Evolutionary conservation across 805 yeast species (phyloP), one percentile per base, ranked within the genome.

Genomic region (Pichia thaimueangensis): DNA sequence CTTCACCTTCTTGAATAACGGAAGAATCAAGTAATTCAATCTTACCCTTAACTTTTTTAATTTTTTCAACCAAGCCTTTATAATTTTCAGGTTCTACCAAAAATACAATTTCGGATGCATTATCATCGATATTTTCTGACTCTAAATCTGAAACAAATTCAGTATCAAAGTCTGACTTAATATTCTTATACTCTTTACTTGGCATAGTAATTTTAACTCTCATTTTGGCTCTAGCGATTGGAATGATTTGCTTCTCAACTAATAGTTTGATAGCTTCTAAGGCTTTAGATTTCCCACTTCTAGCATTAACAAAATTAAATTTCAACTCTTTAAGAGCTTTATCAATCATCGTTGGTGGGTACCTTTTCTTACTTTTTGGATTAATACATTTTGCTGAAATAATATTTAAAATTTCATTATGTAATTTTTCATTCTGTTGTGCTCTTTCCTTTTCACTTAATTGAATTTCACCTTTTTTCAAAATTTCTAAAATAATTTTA

Each of bases 161-260:
- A 9, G 25, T 39, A 2, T 33, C 45, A 21, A 55, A 39, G 6
- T 55, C 52, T 7, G 61, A 45, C 51, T 65, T 33, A 57, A 61
- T 35, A 55, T 63, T 42, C 37, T 70, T 69, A 13, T 75, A 74
- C 4, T 74, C 78, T 48, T 81, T 74, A 8, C 73, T 67, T 20
- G 71, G 69, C 36, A 85, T 63, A 0, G 72, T 62, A n/a, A 87
- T 66, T 50, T 80, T 78, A 30, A 93, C 73, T 63, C 86, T 80
- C 98, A 93, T 93, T 54, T 82, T 82, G 0, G 97, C 97, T 51
- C 98, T 73, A 0, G 87, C 95, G 44, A 93, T 89, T 9, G 97
- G 97, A 22, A 93, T 82, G 25, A 88, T 68, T 62, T 93, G 97
- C 50, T 77, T 74, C 25, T 80, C 74, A 4, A 86, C 81, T 38